phyloP scores from a whole-genome alignment of 768 basidiomycete species.

The Guyanaporus albipodus region DNA sequence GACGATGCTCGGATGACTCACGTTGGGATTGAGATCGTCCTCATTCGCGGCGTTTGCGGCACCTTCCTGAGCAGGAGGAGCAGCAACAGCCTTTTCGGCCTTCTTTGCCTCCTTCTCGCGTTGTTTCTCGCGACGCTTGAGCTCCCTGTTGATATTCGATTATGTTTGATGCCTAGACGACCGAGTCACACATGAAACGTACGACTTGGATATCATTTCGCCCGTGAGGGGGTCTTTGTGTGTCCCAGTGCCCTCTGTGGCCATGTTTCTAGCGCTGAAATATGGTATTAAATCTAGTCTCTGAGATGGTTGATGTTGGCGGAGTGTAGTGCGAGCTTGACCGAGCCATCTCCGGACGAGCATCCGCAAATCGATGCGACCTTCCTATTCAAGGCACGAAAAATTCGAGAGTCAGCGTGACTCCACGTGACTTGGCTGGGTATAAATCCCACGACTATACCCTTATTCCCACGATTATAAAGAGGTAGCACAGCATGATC shows the following conservation, averaged over 20 bases:
- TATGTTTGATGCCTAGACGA: conserved; percentile 20
- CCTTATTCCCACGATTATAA: conserved; percentile 14
- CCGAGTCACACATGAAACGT: conserved; percentile 26
- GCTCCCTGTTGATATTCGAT: conserved; percentile 56
- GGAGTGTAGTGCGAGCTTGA: conserved; percentile 10
- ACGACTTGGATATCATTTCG: conserved; percentile 97
- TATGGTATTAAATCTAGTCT: conserved; percentile 8
- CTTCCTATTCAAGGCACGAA: conserved; percentile 27
- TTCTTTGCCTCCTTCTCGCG: conserved; percentile 71
- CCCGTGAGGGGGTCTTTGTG: conserved; percentile 87
- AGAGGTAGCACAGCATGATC: conserved; percentile 14
- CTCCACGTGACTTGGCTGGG: not conserved
- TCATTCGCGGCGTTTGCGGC: conserved; percentile 50
- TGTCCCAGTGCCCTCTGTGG: conserved; percentile 31
- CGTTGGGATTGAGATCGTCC: conserved; percentile 88
- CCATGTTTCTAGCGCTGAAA: conserved; percentile 31
- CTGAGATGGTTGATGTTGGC: conserved; percentile 1
- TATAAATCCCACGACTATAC: not conserved
- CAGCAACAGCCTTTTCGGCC: conserved; percentile 64
- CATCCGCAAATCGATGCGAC: conserved; percentile 26
- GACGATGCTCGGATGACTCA: conserved; percentile 39
- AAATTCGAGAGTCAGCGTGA: conserved; percentile 11
- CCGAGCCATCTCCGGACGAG: conserved; percentile 22
- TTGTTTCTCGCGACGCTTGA: conserved; percentile 90
- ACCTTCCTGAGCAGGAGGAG: conserved; percentile 34